Evolutionary conservation across 352 stramenopile genomes (phyloP), one percentile per base, ranked within the genome.

Genomic region (Pythium sukuiense): DNA sequence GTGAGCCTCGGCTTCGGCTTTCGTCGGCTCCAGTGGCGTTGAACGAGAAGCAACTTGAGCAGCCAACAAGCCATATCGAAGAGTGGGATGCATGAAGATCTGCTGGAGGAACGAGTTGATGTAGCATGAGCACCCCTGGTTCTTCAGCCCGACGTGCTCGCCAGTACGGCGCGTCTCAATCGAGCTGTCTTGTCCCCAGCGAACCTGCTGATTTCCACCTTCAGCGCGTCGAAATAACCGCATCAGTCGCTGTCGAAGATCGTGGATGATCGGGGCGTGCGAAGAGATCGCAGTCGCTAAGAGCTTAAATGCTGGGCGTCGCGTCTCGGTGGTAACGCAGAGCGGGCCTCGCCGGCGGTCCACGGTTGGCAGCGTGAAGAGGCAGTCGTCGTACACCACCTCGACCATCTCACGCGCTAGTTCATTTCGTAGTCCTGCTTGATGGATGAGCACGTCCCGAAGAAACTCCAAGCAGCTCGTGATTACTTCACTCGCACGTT

Each of bases 61-160:
- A 20, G 76, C 76, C 53, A 97, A 32, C 33, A 97, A 59, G 14
- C 88, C 89, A 72, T 93, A 80, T 2, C 85, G 76, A 29, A 98
- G 72, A 9, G 77, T 90, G 3, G 83, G 80, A 46, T 95, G 83
- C 83, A 96, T 96, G 62, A 97, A 99, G 12, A 99, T 73, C 67
- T 99, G 96, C 74, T 99, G 98, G 18, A 99, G 78, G 18, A 99
- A 93, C 1, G 96, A 99, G 72, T 99, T 99, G 94, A 99, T 99
- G 84, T 99, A 99, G 83, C 98, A 99, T 9, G 97, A 99, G 73
- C 96, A 99, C 53, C 97, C 98, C 70, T 99, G 96, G 71, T 99
- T 99, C 74, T 98, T 98, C 0, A 99, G 76, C 2, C 97, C 98
- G 14, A 97, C 92, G 50, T 95, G 80, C 52, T 96, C 88, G 9